Conservation (phyloP, 495 filamentous ascomycete species). For the Talaromyces thailandensis region DNA sequence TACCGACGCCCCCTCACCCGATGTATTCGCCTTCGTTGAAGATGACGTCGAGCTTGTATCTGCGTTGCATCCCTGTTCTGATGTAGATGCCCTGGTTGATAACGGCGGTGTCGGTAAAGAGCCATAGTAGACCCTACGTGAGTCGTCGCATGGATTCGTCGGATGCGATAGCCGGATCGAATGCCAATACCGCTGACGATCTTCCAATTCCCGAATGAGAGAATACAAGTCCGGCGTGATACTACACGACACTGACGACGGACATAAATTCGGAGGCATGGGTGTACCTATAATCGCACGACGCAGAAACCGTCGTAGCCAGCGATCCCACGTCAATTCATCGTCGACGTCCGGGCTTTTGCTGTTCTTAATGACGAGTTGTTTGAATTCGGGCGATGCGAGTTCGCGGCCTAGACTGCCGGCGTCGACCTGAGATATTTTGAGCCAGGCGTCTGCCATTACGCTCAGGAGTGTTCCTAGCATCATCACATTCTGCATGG, state of each 20-base stretch:
- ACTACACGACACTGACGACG: conserved; percentile 12
- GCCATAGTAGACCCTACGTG: neutral
- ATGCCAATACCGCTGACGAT: conserved; percentile 36
- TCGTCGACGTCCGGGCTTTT: conserved; percentile 12
- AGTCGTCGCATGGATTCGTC: neutral
- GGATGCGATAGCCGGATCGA: conserved; percentile 12
- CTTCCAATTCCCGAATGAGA: conserved; percentile 31
- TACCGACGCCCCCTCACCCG: neutral
- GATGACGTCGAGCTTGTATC: neutral
- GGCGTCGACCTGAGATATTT: conserved; percentile 26
- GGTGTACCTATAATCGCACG: conserved; percentile 26
- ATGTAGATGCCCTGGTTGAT: neutral
- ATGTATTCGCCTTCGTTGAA: neutral
- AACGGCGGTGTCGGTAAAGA: neutral
- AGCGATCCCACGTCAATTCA: conserved; percentile 22
- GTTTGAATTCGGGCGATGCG: conserved; percentile 22
- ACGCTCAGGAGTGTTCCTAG: conserved; percentile 55
- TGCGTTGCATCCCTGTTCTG: neutral
- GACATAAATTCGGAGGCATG: conserved; percentile 12
- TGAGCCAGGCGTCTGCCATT: conserved; percentile 48
- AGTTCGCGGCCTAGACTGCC: conserved; percentile 27
- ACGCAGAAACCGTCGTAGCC: conserved; percentile 32
- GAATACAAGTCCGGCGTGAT: conserved; percentile 23
- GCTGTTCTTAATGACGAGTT: conserved; percentile 19
- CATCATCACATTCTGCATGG: conserved; percentile 57